A percentile compares a stretch with the other conserved stretches of the same genome.
phyloP scores from a whole-genome alignment of 164 flowering plant genomes.

The Sextonia rubra region DNA sequence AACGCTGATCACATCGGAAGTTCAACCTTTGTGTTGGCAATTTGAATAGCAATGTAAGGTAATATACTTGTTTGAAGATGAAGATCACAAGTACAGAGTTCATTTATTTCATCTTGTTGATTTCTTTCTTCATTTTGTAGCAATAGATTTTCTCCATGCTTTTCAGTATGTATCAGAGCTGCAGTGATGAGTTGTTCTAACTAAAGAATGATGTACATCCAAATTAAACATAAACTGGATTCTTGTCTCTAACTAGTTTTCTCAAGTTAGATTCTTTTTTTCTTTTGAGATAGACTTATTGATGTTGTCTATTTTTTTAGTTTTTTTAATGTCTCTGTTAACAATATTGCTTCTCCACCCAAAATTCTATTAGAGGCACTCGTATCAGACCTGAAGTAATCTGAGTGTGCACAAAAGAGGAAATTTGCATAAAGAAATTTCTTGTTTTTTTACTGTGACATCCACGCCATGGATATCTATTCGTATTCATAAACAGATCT shows the following conservation, averaged over 20 bases:
- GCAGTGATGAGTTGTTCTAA: background rate
- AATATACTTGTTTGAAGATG: background rate
- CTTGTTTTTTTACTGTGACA: background rate
- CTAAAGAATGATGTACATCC: background rate
- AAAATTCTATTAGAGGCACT: background rate
- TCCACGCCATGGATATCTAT: background rate
- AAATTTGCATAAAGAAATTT: background rate
- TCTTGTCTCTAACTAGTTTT: too few relatives aligned
- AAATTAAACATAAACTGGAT: background rate
- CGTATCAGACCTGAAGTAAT: background rate
- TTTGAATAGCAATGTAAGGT: background rate
- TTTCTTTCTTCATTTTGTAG: background rate
- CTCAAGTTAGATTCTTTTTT: background rate
- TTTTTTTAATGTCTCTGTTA: background rate
- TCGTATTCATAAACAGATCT: background rate
- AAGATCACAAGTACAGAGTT: background rate
- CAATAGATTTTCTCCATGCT: background rate
- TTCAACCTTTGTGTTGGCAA: conserved; percentile 24
- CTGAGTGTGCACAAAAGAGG: background rate
- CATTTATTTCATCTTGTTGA: background rate
- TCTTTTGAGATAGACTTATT: too few relatives aligned
- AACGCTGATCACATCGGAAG: background rate
- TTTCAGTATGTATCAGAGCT: too few relatives aligned
- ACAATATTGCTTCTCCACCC: background rate
- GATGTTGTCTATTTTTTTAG: background rate